These are phyloP conservation scores for Fusarium transvaalense DNA, from an alignment of 2,329 filamentous ascomycete genomes.

Conservation along the genomic window DNA sequence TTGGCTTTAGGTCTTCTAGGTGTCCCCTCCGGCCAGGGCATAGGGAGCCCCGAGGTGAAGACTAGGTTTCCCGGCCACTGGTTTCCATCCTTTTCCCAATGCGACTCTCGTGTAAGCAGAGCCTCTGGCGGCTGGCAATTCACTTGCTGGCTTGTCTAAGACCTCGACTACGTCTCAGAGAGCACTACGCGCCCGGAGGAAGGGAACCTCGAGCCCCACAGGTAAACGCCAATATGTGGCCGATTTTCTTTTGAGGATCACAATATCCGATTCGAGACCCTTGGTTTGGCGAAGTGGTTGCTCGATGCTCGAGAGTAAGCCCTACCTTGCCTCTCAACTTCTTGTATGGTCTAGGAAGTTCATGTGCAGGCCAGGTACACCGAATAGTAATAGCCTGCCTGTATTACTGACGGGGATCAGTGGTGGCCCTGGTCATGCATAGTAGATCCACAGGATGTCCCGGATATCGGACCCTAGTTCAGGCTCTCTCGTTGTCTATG, in stretches of 20 bases:
- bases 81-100: constrained; percentile 33
- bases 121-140: constrained; percentile 21
- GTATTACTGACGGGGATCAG: constrained; percentile 28
- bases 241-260: constrained; percentile 11
- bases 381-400: constrained; percentile 30
- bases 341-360: constrained; percentile 24
- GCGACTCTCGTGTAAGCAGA: constrained; percentile 25
- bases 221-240: constrained; percentile 24
- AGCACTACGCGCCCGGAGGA: constrained; percentile 31
- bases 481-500: constrained; percentile 2
- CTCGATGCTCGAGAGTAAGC: constrained; percentile 9
- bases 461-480: constrained; percentile 18
- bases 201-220: constrained; percentile 17
- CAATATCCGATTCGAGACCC: constrained; percentile 2
- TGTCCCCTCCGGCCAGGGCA: neutral
- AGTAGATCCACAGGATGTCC: constrained; percentile 26
- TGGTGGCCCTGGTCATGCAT: constrained; percentile 14
- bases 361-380: constrained; percentile 5
- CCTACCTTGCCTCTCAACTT: constrained; percentile 22
- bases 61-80: constrained; percentile 25
- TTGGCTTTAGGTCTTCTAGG: constrained; percentile 11
- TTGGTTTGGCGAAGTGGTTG: constrained; percentile 16
- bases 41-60: neutral
- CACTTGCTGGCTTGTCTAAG: constrained; percentile 12
- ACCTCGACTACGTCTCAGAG: constrained; percentile 14